A percentile compares a stretch with the other conserved stretches of the same genome.
Conservation (phyloP, 139 green algal species). For the Nannochloris sp. region DNA sequence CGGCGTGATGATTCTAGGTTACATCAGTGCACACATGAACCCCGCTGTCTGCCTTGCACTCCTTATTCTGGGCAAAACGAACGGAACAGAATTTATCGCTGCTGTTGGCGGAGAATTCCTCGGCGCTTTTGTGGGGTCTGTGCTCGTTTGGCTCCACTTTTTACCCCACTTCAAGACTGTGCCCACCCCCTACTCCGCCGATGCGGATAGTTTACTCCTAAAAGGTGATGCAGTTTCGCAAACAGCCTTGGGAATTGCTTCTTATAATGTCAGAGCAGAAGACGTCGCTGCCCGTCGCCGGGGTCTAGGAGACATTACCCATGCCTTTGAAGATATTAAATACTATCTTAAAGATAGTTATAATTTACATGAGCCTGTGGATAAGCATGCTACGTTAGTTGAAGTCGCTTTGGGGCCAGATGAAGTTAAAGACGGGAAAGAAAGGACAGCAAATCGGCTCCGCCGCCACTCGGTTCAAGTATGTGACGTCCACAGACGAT, state of each 20-base stretch:
- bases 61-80: slow-evolving; percentile 12
- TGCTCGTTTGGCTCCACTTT: slow-evolving; percentile 53
- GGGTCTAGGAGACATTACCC: not conserved
- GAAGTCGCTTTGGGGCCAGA: slow-evolving; percentile 10
- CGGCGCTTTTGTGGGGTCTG: slow-evolving; percentile 43
- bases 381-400: slow-evolving; percentile 13
- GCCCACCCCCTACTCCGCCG: slow-evolving; percentile 30
- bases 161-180: slow-evolving; percentile 55
- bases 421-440: slow-evolving; percentile 1
- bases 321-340: slow-evolving; percentile 3
- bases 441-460: not conserved
- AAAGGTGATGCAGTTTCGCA: slow-evolving; percentile 23
- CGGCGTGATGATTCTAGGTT: slow-evolving; percentile 5
- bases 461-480: slow-evolving; percentile 12
- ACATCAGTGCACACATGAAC: slow-evolving; percentile 28
- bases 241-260: slow-evolving; percentile 30
- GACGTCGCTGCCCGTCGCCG: not conserved
- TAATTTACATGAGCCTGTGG: not conserved
- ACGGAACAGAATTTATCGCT: slow-evolving; percentile 14
- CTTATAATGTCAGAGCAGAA: slow-evolving; percentile 24
- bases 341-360: slow-evolving; percentile 9
- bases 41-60: slow-evolving; percentile 19
- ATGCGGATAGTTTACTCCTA: slow-evolving; percentile 35
- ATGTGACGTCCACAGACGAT: slow-evolving; percentile 24
- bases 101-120: slow-evolving; percentile 28